Base-by-base conservation (phyloP, 2,329 filamentous ascomycete species). In the Pseudocercospora musae region DNA sequence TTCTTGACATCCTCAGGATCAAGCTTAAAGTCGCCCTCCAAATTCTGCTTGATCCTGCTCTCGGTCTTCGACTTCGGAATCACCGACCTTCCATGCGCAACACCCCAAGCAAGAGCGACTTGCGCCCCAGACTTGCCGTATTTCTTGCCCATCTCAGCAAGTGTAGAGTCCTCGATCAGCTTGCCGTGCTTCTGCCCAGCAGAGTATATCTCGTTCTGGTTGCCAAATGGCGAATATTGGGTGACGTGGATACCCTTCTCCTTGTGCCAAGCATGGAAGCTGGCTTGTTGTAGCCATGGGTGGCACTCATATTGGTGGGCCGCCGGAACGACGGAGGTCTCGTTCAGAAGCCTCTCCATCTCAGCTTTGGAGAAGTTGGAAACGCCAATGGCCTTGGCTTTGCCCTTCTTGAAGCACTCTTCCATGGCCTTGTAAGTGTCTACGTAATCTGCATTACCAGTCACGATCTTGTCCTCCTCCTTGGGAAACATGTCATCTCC, bases 21-120 rank as follows among this genome's bases (percentile, higher is more conserved):
- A 25, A 90, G 78, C 70, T 83, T 81, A 73, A 90, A 89, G 70
- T 86, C 84, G 9, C 72, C 75, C 58, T 74, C 71, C 56, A 77
- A 62, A 54, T 78, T 76, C 57, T 68, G 66, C 63, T 71, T 68
- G 61, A 75, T 75, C 3, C 74, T 65, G 33, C 50, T 63, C 58
- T 73, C 70, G n/a, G 72, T 76, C 72, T 83, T 83, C 29, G 77
- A 79, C 74, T 85, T 85, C 1, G 82, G 81, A 58, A 85, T 79
- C 8, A 85, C 82, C 6, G 76, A 79, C 58, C 81, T 78, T 4
- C 82, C 82, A 44, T 78, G 76, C 0, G 78, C 78, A 46, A 85
- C 78, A 15, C 81, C 83, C 84, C 83, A 85, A 0, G 83, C 83
- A 33, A 85, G 74, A 10, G 81, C 79, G 46, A 82, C 79, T 70